Conservation (phyloP, 257 asterid genomes). For the Buddleja alternifolia region DNA sequence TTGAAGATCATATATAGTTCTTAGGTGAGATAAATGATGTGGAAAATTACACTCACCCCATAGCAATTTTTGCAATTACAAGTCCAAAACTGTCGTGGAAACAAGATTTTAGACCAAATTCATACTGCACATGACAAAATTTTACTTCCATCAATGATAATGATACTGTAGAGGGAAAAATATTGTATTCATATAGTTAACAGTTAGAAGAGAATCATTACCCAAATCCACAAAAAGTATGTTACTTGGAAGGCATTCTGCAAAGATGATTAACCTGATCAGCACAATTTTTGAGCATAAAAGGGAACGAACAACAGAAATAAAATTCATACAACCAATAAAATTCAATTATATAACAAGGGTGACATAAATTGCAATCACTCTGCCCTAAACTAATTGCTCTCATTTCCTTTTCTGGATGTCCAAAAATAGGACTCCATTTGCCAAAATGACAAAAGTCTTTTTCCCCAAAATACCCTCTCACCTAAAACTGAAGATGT, state of each 20-base stretch:
- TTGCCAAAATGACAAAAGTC: too few species aligned
- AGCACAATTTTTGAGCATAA: constrained; percentile 29
- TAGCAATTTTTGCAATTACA: constrained; percentile 56
- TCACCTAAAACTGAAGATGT: too few species aligned
- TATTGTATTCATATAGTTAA: not conserved
- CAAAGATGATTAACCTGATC: constrained; percentile 30
- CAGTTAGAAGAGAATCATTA: constrained; percentile 37
- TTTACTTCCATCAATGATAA: not conserved
- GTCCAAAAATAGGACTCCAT: too few species aligned
- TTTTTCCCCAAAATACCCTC: too few species aligned
- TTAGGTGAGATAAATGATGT: constrained; percentile 14
- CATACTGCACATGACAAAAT: constrained; percentile 61
- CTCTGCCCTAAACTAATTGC: too few species aligned
- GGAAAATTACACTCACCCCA: constrained; percentile 59
- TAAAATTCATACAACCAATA: too few species aligned
- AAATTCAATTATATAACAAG: too few species aligned
- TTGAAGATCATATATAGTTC: not conserved
- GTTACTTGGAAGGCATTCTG: constrained; percentile 91
- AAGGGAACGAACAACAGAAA: too few species aligned
- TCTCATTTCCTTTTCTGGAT: too few species aligned
- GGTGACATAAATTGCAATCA: too few species aligned
- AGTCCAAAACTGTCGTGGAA: constrained; percentile 60
- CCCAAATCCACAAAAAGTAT: constrained; percentile 93
- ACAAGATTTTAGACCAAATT: constrained; percentile 65
- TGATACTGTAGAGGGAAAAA: not conserved